Conservation (phyloP, 2,329 filamentous ascomycete species). For the Nannizziopsis barbatae region DNA sequence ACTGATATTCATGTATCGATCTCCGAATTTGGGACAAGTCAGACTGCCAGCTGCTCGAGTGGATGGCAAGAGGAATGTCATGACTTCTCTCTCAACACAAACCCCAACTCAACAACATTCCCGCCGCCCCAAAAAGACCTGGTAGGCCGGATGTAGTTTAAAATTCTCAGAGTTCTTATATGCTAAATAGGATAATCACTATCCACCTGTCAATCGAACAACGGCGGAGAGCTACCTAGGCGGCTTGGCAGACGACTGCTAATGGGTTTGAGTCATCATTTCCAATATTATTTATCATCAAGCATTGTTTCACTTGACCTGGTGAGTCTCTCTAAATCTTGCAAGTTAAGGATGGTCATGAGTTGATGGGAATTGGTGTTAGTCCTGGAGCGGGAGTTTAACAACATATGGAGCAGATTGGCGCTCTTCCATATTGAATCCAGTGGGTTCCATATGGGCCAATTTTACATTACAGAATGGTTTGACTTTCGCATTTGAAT, state of each 20-base stretch:
- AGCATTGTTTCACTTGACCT: no score
- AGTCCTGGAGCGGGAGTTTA: no score
- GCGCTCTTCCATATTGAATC: not conserved
- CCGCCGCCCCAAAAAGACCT: not conserved
- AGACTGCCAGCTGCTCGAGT: not conserved
- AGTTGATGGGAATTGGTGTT: no score
- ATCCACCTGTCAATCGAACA: not conserved
- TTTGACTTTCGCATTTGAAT: not conserved
- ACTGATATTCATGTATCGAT: conserved; percentile 3
- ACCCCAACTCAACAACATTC: not conserved
- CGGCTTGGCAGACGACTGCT: no score
- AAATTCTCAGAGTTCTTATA: no score
- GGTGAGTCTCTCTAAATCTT: no score
- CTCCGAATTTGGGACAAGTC: not conserved
- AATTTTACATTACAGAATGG: not conserved
- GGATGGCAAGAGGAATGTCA: conserved; percentile 6
- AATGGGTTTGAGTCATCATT: no score
- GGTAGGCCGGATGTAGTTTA: not conserved
- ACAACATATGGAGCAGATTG: no score
- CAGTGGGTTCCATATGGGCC: conserved; percentile 1
- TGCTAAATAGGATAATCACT: not conserved
- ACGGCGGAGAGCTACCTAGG: not conserved
- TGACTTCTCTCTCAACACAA: conserved; percentile 1
- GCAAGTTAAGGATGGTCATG: no score
- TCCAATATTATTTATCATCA: no score